Evolutionary conservation across 139 green algal genomes (phyloP).

Genomic region (Protoeuglena noctilucae): DNA sequence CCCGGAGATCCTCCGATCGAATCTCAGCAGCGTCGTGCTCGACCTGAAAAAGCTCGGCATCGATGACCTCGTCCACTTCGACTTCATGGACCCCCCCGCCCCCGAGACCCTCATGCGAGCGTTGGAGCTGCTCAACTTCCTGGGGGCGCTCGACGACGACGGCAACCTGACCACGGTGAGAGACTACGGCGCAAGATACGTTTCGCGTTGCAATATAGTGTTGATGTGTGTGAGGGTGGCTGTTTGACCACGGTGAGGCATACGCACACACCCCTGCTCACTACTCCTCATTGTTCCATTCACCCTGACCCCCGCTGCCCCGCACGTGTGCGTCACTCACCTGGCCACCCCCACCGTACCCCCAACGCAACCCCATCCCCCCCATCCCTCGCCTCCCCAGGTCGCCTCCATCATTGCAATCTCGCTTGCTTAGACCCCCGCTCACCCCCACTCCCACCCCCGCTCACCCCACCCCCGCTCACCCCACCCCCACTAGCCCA

Average conservation of each 20-base stretch:
- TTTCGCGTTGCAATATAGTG: conserved; percentile 11
- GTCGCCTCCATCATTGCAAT: too few species aligned
- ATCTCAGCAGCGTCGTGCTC: conserved; percentile 90
- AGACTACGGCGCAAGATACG: too few species aligned
- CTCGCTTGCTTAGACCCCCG: too few species aligned
- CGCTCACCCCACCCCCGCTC: too few species aligned
- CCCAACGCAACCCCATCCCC: too few species aligned
- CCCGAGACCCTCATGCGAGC: conserved; percentile 98
- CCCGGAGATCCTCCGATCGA: conserved; percentile 96
- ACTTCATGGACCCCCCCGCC: conserved; percentile 99
- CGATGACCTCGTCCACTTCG: conserved; percentile 97
- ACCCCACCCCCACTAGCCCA: too few species aligned
- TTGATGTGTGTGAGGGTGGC: not conserved
- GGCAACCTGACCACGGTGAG: conserved; percentile 65
- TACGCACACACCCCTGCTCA: not conserved
- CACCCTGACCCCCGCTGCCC: not conserved
- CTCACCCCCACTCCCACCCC: too few species aligned
- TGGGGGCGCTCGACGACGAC: conserved; percentile 95
- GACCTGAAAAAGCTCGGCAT: conserved; percentile 99
- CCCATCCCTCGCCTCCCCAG: too few species aligned
- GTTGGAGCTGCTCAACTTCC: conserved; percentile 98
- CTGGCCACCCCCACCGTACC: too few species aligned
- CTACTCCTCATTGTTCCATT: not conserved
- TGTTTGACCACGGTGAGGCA: not conserved
- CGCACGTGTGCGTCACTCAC: not conserved